These are phyloP conservation scores for Xerocomus brunneocitrinus DNA, from an alignment of 768 basidiomycete genomes.

Conservation along the genomic window DNA sequence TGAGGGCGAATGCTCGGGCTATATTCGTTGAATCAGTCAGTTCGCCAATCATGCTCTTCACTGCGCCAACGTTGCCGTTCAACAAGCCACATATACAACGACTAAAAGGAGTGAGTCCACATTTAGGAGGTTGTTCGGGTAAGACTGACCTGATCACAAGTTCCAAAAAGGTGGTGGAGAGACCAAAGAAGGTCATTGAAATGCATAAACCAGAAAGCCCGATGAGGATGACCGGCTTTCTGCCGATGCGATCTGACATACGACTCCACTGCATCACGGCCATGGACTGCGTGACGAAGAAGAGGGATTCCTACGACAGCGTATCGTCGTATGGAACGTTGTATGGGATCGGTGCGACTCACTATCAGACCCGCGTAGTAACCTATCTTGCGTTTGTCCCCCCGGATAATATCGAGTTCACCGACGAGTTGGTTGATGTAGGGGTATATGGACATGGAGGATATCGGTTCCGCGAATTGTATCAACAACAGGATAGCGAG, in stretches of 20 bases:
- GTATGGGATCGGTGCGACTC: not conserved
- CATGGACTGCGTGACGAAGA: constrained; percentile 69
- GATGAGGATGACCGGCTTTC: constrained; percentile 66
- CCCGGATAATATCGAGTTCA: constrained; percentile 23
- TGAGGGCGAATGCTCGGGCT: constrained; percentile 24
- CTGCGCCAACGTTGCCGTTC: constrained; percentile 33
- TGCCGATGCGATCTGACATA: constrained; percentile 62
- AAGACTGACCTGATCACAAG: constrained; percentile 40
- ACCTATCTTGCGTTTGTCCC: constrained; percentile 35
- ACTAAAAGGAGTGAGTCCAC: constrained; percentile 9
- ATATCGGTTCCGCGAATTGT: constrained; percentile 32
- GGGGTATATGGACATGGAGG: constrained; percentile 42
- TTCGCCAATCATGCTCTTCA: constrained; percentile 67
- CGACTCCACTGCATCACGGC: constrained; percentile 73
- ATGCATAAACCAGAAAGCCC: constrained; percentile 59
- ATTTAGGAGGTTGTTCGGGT: too few species aligned
- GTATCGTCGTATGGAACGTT: not conserved
- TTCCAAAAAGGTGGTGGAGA: constrained; percentile 64
- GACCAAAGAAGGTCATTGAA: constrained; percentile 68
- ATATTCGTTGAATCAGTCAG: constrained; percentile 46
- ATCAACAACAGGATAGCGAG: constrained; percentile 34
- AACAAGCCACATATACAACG: constrained; percentile 29
- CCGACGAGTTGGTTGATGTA: constrained; percentile 44
- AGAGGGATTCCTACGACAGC: constrained; percentile 58
- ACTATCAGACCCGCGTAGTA: constrained; percentile 74